phyloP scores from a whole-genome alignment of 2,329 filamentous ascomycete species.

The Colletotrichum graminicola region DNA sequence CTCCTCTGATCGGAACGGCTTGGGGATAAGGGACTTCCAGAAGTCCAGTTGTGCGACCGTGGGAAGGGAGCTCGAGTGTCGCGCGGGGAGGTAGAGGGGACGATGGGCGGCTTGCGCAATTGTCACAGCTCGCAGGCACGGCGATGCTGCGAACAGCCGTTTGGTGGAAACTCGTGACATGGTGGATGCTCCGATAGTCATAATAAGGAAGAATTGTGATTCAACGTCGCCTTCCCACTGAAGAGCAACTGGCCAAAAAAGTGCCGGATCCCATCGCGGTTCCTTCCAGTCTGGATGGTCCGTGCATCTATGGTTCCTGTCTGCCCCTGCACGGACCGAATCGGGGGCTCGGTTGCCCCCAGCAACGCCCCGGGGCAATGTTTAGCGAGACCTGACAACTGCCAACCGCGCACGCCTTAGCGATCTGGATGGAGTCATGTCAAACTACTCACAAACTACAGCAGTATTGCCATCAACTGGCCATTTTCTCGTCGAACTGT shows the following conservation, averaged over 20 bases:
- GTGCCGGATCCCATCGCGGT: constrained; percentile 5
- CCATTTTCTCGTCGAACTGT: background rate
- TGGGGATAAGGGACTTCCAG: constrained; percentile 79
- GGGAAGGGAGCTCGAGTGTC: constrained; percentile 58
- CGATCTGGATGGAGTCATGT: constrained; percentile 26
- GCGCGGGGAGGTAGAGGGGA: constrained; percentile 37
- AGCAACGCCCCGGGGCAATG: constrained; percentile 39
- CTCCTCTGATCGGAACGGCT: constrained; percentile 66
- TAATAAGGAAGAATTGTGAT: background rate
- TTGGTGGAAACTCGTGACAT: constrained; percentile 30
- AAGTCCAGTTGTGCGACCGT: constrained; percentile 69
- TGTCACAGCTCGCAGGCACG: constrained; percentile 10
- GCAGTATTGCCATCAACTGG: constrained; percentile 33
- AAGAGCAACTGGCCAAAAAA: constrained; percentile 21
- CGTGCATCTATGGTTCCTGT: constrained; percentile 19
- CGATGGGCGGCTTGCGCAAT: constrained; percentile 21
- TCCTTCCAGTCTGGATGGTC: constrained; percentile 16
- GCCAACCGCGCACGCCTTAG: constrained; percentile 31
- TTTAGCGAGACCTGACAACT: constrained; percentile 43
- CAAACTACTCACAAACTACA: constrained; percentile 24
- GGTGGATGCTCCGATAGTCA: background rate
- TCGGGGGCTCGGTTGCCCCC: constrained; percentile 31
- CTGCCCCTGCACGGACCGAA: constrained; percentile 18
- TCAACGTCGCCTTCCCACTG: background rate
- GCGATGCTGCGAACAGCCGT: constrained; percentile 26